These are phyloP conservation scores for Hortiboletus flavorubellus DNA, from an alignment of 768 basidiomycete genomes.

Conservation along the genomic window DNA sequence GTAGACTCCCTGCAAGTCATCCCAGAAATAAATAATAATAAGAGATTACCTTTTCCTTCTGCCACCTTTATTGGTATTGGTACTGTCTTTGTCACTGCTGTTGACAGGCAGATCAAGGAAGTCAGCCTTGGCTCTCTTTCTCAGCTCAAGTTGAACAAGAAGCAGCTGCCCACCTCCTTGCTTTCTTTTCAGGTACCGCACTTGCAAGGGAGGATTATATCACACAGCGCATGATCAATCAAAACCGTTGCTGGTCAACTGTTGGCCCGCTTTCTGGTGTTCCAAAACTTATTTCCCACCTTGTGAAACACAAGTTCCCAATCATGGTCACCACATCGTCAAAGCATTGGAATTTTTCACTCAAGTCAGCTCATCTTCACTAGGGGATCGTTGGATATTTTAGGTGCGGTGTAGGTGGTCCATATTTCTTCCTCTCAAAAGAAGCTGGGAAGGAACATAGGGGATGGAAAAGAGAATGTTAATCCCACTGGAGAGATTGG, in stretches of 20 bases:
- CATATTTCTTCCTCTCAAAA: conserved; percentile 78
- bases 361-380: conserved; percentile 63
- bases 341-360: conserved; percentile 55
- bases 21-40: too few relatives aligned
- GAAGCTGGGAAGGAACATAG: conserved; percentile 55
- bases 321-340: conserved; percentile 84
- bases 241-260: conserved; percentile 66
- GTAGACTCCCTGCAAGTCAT: too few relatives aligned
- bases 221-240: conserved; percentile 48
- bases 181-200: conserved; percentile 72
- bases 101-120: too few relatives aligned
- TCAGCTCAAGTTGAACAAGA: conserved; percentile 53
- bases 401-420: conserved; percentile 30
- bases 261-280: conserved; percentile 75
- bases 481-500: too few relatives aligned
- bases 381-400: conserved; percentile 49
- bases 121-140: too few relatives aligned
- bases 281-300: conserved; percentile 61
- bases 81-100: too few relatives aligned
- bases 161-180: conserved; percentile 64
- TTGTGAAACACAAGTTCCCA: conserved; percentile 63
- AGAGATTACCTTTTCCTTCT: too few relatives aligned
- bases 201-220: conserved; percentile 63
- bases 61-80: too few relatives aligned
- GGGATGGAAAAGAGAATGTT: conserved; percentile 36